A percentile compares a stretch with the other conserved stretches of the same genome.
These are phyloP conservation scores for Scleroderma bovista DNA, from an alignment of 768 basidiomycete genomes.

Conservation along the genomic window DNA sequence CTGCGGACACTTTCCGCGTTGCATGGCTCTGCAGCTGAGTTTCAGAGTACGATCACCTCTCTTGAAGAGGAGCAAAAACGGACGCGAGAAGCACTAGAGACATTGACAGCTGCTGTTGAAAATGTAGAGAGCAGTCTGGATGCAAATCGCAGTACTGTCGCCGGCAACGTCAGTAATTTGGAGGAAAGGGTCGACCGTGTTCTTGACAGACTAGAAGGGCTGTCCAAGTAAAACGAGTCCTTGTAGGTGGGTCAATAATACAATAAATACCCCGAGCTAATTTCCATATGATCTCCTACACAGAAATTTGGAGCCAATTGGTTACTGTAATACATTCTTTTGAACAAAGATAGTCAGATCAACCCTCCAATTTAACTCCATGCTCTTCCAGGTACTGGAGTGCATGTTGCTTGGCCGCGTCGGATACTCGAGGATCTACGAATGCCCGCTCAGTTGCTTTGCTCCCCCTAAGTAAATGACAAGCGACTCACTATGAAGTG, in stretches of 20 bases:
- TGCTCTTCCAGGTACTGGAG: constrained; percentile 32
- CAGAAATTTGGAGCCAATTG: no score
- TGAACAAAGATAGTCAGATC: not conserved
- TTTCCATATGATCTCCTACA: no score
- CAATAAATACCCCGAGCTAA: constrained; percentile 2
- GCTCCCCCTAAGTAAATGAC: not conserved
- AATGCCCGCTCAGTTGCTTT: constrained; percentile 1
- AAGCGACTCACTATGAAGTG: constrained; percentile 38
- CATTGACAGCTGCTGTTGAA: constrained; percentile 62
- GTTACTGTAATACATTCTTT: not conserved
- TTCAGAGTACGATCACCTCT: constrained; percentile 57
- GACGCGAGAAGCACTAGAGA: constrained; percentile 55
- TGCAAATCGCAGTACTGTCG: constrained; percentile 65
- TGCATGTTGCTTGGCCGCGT: constrained; percentile 46
- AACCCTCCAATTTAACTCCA: constrained; percentile 13
- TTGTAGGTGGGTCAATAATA: not conserved
- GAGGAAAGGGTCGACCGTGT: constrained; percentile 53
- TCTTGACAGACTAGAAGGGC: constrained; percentile 37
- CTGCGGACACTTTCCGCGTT: constrained; percentile 77
- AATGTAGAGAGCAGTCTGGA: constrained; percentile 72
- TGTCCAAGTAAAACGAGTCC: constrained; percentile 14
- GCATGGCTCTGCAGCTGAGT: constrained; percentile 77
- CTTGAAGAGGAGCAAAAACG: constrained; percentile 72
- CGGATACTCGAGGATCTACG: constrained; percentile 42
- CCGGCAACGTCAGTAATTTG: constrained; percentile 68